Base-by-base conservation (phyloP, 352 stramenopile genomes). In the Stephanocyclus meneghinianus region DNA sequence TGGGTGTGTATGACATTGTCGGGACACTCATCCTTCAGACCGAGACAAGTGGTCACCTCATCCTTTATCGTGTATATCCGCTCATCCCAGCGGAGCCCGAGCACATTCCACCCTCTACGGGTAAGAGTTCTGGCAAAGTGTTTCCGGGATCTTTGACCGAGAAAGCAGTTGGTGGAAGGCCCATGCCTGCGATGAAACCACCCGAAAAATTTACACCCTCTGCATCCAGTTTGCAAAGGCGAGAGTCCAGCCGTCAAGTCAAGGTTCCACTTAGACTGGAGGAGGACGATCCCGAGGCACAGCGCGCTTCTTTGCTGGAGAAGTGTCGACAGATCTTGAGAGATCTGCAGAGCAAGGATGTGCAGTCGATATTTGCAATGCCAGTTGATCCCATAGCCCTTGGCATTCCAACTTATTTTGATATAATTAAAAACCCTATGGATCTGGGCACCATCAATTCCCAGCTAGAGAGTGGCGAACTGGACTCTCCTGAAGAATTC, bases 351-450 rank as follows among this genome's bases (percentile, higher is more conserved):
- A 71, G 81, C 16, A 89, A 85, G 48, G 89, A 93, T 80, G 50
- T 78, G 0, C 71, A 87, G 8, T 80, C 73, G 21, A 90, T 92
- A 26, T 99, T 99, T 72, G 65, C 95, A 15, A 82, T 91, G 16
- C 96, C 96, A 30, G 96, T 99, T 7, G 96, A 98, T 81, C 95
- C 96, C 9, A 87, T 98, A 26, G 95, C 95, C 0, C 87, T 98
- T 29, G 90, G 91, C 5, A 97, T 98, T 66, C 96, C 96, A 1
- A 96, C 97, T 68, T 99, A 99, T 74, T 95, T 96, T 76, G 91
- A 97, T 48, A 92, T 98, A 48, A 97, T 99, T 71, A 97, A 96
- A 67, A 90, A 98, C 60, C 97, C 97, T 5, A 99, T 99, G 97
- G 97, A 99, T 91, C 85, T 99, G 15, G 94, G 94, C 26, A 98